Conservation (phyloP, 805 yeast genomes). For the Ogataea allantospora region DNA sequence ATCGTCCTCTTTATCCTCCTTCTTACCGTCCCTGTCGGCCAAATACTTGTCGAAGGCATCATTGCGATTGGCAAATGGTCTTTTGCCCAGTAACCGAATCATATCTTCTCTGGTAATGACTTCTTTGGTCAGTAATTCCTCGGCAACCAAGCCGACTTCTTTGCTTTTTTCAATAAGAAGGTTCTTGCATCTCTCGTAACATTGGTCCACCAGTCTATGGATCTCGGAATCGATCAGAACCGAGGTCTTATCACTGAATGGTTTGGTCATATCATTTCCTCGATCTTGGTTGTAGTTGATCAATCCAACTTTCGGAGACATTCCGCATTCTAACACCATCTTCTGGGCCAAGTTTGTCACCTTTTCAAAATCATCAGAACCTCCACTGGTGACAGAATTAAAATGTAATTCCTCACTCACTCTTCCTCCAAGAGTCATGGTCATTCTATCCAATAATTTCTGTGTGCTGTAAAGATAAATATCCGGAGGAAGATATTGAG, state of each 20-base stretch:
- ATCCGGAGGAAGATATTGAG: conserved; percentile 91
- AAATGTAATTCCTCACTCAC: conserved; percentile 90
- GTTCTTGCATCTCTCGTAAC: conserved; percentile 57
- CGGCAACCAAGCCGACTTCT: conserved; percentile 69
- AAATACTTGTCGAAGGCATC: conserved; percentile 90
- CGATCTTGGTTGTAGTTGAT: conserved; percentile 51
- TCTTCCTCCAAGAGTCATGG: conserved; percentile 93
- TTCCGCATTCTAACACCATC: conserved; percentile 86
- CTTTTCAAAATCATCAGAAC: conserved; percentile 88
- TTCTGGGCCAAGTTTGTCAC: conserved; percentile 85
- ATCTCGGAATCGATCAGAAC: conserved; percentile 66
- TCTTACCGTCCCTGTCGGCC: conserved; percentile 26
- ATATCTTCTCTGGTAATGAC: conserved; percentile 81
- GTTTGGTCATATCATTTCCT: conserved; percentile 52
- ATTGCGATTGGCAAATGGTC: conserved; percentile 76
- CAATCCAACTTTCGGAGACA: conserved; percentile 77
- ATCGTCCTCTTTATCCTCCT: conserved; percentile 4
- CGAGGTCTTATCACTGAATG: conserved; percentile 74
- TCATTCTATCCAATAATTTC: conserved; percentile 80
- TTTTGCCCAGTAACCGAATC: conserved; percentile 70
- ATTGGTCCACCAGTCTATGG: conserved; percentile 61
- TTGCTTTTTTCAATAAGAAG: conserved; percentile 56
- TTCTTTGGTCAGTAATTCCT: conserved; percentile 68
- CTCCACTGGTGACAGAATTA: conserved; percentile 86
- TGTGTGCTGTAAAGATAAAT: conserved; percentile 73